Conservation (phyloP, 805 yeast genomes). For the Lipomyces sp. region DNA sequence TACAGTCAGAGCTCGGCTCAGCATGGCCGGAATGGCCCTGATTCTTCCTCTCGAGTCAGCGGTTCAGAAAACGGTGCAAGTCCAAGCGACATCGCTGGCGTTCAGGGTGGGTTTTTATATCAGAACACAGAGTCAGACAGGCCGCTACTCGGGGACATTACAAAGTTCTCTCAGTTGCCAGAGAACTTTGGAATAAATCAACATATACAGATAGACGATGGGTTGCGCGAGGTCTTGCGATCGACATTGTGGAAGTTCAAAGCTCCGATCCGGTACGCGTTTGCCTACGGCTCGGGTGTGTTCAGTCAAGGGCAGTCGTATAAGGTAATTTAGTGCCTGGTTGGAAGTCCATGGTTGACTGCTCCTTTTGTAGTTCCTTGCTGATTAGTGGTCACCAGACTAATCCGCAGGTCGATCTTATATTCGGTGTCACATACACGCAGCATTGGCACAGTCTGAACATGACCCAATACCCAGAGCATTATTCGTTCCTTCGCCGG, state of each 20-base stretch:
- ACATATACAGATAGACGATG: slow-evolving; percentile 46
- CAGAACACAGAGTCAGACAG: too few species aligned
- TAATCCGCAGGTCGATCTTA: slow-evolving; percentile 80
- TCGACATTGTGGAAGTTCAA: slow-evolving; percentile 55
- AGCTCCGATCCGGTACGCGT: slow-evolving; percentile 73
- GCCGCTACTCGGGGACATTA: slow-evolving; percentile 15
- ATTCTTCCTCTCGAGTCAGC: too few species aligned
- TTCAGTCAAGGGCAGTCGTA: slow-evolving; percentile 60
- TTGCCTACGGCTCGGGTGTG: slow-evolving; percentile 95
- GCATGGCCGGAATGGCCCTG: neutral
- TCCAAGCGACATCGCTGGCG: too few species aligned
- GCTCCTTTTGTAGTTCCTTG: too few species aligned
- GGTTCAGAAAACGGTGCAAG: too few species aligned
- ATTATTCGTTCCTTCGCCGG: slow-evolving; percentile 66
- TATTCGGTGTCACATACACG: slow-evolving; percentile 74
- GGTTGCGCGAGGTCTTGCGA: slow-evolving; percentile 46
- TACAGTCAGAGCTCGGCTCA: too few species aligned
- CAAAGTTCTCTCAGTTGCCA: slow-evolving; percentile 47
- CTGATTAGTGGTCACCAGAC: too few species aligned
- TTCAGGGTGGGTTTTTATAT: too few species aligned
- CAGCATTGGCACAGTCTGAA: slow-evolving; percentile 74
- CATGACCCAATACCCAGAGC: slow-evolving; percentile 61
- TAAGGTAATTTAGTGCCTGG: too few species aligned
- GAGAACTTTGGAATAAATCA: slow-evolving; percentile 60
- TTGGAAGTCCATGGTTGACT: too few species aligned